Conservation (phyloP, 257 asterid species). For the Solanum virginianum region DNA sequence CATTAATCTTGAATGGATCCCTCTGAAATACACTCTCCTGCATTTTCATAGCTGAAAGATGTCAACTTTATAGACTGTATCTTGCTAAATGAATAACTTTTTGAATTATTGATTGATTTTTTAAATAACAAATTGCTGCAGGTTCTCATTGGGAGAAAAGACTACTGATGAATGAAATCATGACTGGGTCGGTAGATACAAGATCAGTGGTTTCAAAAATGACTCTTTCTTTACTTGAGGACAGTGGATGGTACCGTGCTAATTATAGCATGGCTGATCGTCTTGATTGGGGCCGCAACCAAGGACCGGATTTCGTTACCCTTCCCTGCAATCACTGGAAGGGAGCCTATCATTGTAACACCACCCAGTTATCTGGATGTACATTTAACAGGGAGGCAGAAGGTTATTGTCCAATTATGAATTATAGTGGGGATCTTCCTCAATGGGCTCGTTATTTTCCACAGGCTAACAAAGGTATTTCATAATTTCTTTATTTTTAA, state of each 20-base stretch:
- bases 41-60: background rate
- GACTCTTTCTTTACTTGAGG: constrained; percentile 95
- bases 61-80: background rate
- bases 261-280: constrained; percentile 86
- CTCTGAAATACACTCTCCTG: background rate
- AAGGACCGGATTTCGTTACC: constrained; percentile 80
- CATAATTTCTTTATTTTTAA: background rate
- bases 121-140: constrained; percentile 17
- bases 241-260: constrained; percentile 95
- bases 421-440: constrained; percentile 88
- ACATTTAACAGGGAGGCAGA: constrained; percentile 93
- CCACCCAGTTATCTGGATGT: constrained; percentile 86
- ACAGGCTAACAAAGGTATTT: constrained; percentile 72
- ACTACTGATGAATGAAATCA: constrained; percentile 89
- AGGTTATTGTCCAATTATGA: constrained; percentile 91
- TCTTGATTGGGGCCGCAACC: constrained; percentile 92
- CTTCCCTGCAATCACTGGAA: constrained; percentile 83
- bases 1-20: background rate
- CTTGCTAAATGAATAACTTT: background rate
- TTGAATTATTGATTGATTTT: background rate
- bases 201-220: constrained; percentile 90
- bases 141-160: constrained; percentile 99
- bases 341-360: constrained; percentile 89
- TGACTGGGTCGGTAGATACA: constrained; percentile 98
- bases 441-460: constrained; percentile 93